Conservation (phyloP, 805 yeast species). For the Saturnispora galanensis region DNA sequence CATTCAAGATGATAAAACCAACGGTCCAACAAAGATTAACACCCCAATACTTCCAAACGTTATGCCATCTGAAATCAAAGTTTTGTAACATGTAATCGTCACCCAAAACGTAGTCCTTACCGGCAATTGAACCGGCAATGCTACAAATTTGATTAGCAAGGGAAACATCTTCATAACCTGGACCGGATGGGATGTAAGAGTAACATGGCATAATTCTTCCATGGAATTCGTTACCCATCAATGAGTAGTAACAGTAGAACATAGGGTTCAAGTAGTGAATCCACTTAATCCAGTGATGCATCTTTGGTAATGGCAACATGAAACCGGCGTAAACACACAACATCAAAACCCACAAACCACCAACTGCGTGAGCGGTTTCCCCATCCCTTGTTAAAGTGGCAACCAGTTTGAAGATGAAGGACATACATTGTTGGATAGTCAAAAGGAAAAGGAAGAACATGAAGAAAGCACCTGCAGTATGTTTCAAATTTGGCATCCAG, state of each 20-base stretch:
- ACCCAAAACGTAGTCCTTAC: conserved; percentile 23
- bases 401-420: conserved; percentile 42
- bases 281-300: conserved; percentile 57
- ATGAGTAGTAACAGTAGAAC: conserved; percentile 39
- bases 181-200: conserved; percentile 43
- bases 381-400: conserved; percentile 45
- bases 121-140: conserved; percentile 36
- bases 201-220: conserved; percentile 43
- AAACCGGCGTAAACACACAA: conserved; percentile 50
- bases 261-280: conserved; percentile 39
- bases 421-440: conserved; percentile 40
- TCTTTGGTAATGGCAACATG: conserved; percentile 30
- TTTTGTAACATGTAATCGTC: conserved; percentile 28
- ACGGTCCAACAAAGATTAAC: conserved; percentile 38
- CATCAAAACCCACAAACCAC: conserved; percentile 45
- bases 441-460: conserved; percentile 34
- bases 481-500: conserved; percentile 44
- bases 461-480: conserved; percentile 48
- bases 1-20: conserved; percentile 28
- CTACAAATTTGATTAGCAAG: conserved; percentile 37
- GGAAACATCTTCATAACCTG: conserved; percentile 38
- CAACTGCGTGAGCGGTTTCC: conserved; percentile 46
- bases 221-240: conserved; percentile 49
- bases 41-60: conserved; percentile 41
- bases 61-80: conserved; percentile 29